A percentile compares a stretch with the other conserved stretches of the same genome.
Conservation (phyloP, 805 yeast species). For the Lachancea kluyveri region DNA sequence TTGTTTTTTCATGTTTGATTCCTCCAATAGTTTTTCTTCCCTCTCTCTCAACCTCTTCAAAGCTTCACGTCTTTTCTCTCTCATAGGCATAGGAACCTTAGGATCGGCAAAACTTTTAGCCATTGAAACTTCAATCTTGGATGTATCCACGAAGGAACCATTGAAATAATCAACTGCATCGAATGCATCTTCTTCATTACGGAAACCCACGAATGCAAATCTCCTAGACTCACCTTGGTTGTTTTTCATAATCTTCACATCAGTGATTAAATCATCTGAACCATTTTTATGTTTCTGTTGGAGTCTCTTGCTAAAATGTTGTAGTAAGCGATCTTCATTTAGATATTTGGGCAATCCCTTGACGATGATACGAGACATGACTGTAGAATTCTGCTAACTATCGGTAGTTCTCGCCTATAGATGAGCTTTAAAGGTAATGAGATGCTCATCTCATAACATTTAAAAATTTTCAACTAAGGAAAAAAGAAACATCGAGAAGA, state of each 20-base stretch:
- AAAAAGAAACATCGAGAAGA: too few relatives aligned
- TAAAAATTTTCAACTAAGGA: too few relatives aligned
- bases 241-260: constrained; percentile 77
- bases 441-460: too few relatives aligned
- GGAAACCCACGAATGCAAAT: constrained; percentile 90
- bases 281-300: constrained; percentile 17
- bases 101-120: constrained; percentile 89
- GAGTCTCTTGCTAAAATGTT: constrained; percentile 48
- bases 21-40: constrained; percentile 42
- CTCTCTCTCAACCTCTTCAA: constrained; percentile 38
- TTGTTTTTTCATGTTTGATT: constrained; percentile 34
- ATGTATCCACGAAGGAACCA: constrained; percentile 75
- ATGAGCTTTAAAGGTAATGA: too few relatives aligned
- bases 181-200: constrained; percentile 65
- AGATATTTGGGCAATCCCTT: constrained; percentile 80
- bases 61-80: constrained; percentile 47
- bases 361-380: constrained; percentile 86
- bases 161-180: constrained; percentile 72
- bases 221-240: constrained; percentile 82
- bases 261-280: constrained; percentile 61
- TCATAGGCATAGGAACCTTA: constrained; percentile 61
- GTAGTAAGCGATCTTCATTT: constrained; percentile 64
- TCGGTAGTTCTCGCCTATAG: too few relatives aligned
- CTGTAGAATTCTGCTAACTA: too few relatives aligned
- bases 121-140: constrained; percentile 66